Conservation (phyloP, 768 basidiomycete genomes). For the Mycena galopus region DNA sequence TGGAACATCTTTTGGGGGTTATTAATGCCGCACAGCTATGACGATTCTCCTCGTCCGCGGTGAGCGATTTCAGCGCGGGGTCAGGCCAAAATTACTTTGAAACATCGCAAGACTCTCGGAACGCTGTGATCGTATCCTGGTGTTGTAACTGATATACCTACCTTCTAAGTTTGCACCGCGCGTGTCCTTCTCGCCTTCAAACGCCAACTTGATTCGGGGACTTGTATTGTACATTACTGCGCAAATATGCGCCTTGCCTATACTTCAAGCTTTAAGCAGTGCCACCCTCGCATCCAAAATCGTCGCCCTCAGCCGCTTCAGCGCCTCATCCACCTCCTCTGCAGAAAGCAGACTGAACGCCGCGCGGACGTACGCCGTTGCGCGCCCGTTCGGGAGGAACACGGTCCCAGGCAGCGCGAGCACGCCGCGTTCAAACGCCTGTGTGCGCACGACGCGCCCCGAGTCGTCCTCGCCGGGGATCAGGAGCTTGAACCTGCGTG, state of each 20-base stretch:
- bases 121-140: no score
- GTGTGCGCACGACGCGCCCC: slow-evolving; percentile 75
- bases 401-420: slow-evolving; percentile 91
- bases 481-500: slow-evolving; percentile 79
- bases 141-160: no score
- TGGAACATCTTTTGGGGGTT: no score
- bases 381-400: slow-evolving; percentile 80
- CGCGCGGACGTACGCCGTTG: slow-evolving; percentile 83
- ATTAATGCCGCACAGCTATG: no score
- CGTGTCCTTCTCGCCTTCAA: no score
- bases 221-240: no score
- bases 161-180: no score
- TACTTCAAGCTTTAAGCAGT: slow-evolving; percentile 1
- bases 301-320: slow-evolving; percentile 67
- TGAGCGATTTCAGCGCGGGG: no score
- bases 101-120: no score
- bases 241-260: background rate
- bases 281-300: slow-evolving; percentile 48
- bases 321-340: slow-evolving; percentile 80
- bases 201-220: no score
- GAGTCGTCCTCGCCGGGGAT: slow-evolving; percentile 74
- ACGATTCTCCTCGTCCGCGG: no score
- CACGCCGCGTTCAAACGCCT: slow-evolving; percentile 84
- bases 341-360: slow-evolving; percentile 80
- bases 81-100: no score